phyloP scores from a whole-genome alignment of 2,329 filamentous ascomycete species.

The Aureobasidium mangrovei region DNA sequence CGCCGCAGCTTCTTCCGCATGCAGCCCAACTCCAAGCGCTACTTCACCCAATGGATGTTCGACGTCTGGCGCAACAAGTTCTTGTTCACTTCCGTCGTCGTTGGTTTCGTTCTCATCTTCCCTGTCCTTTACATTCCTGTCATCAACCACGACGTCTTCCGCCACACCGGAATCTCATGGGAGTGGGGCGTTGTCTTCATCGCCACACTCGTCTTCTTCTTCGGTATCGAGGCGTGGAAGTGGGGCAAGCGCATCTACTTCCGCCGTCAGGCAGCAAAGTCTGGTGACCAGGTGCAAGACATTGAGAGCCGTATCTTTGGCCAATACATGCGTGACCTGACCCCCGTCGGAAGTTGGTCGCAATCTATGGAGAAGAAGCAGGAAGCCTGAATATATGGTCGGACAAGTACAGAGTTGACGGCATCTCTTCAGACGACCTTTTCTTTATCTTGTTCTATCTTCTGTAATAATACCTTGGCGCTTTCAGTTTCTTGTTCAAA shows the following conservation, averaged over 20 bases:
- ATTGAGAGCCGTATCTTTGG: constrained; percentile 18
- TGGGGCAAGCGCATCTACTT: constrained; percentile 53
- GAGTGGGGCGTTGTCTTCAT: constrained; percentile 63
- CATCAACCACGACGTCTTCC: constrained; percentile 56
- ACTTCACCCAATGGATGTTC: constrained; percentile 57
- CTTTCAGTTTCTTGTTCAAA: no score
- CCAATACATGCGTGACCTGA: constrained; percentile 12
- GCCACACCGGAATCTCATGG: constrained; percentile 57
- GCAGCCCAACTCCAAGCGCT: constrained; percentile 52
- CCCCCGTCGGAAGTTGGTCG: constrained; percentile 1
- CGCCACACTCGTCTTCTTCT: constrained; percentile 52
- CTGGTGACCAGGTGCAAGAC: constrained; percentile 10
- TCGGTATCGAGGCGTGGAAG: constrained; percentile 58
- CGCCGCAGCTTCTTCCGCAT: constrained; percentile 68
- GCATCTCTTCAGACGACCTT: neutral
- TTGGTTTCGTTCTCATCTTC: constrained; percentile 39
- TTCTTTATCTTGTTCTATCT: neutral
- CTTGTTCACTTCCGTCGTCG: constrained; percentile 38
- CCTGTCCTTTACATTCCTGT: constrained; percentile 55
- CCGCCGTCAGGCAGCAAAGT: constrained; percentile 24
- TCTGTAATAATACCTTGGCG: no score
- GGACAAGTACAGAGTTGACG: neutral
- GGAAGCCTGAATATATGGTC: neutral
- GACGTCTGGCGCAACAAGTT: constrained; percentile 67
- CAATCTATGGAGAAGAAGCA: neutral